A percentile compares a stretch with the other conserved stretches of the same genome.
These are phyloP conservation scores for Vicia sativa DNA, from an alignment of 306 rosid species.

Conservation along the genomic window DNA sequence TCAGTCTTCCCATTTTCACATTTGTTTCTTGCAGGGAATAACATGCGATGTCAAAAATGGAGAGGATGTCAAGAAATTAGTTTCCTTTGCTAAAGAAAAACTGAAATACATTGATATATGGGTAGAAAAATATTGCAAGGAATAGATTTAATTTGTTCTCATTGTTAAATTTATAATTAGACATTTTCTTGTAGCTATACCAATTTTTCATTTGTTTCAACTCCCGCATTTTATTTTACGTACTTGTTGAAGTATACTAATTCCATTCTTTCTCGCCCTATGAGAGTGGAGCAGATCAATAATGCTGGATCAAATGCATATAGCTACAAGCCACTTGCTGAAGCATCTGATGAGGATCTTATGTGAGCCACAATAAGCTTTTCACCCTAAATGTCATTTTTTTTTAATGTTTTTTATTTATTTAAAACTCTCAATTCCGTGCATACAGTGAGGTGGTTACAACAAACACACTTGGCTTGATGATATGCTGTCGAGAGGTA, in stretches of 20 bases:
- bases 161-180: background rate
- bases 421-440: constrained; percentile 31
- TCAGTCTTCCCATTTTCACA: constrained; percentile 34
- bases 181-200: background rate
- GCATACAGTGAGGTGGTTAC: constrained; percentile 88
- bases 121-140: constrained; percentile 33
- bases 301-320: constrained; percentile 99
- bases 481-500: constrained; percentile 99
- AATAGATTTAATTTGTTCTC: constrained; percentile 4
- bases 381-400: constrained; percentile 13
- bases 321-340: constrained; percentile 84
- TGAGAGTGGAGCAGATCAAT: constrained; percentile 73
- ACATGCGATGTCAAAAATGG: constrained; percentile 83
- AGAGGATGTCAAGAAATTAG: constrained; percentile 81
- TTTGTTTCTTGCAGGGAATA: constrained; percentile 67
- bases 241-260: constrained; percentile 35
- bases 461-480: constrained; percentile 93
- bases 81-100: constrained; percentile 71
- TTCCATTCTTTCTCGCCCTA: constrained; percentile 38
- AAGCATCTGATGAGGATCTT: constrained; percentile 96
- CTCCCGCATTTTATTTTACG: constrained; percentile 22
- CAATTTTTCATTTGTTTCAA: constrained; percentile 21
- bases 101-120: constrained; percentile 82
- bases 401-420: background rate
- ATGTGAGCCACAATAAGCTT: constrained; percentile 56